These are phyloP conservation scores for Linnemannia exigua DNA, from an alignment of 192 early-diverging fungal species.

Conservation along the genomic window DNA sequence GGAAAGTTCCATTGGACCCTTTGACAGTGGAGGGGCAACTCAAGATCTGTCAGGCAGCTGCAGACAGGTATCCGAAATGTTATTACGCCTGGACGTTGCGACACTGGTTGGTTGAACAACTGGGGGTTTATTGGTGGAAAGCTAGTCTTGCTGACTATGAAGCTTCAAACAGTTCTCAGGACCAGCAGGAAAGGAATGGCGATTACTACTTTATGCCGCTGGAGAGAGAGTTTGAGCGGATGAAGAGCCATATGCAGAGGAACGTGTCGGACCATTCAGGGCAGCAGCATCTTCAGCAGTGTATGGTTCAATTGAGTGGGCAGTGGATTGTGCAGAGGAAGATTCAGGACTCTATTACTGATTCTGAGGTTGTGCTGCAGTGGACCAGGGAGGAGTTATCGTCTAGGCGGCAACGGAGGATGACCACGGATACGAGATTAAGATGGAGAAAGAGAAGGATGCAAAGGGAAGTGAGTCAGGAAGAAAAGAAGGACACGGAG, in stretches of 20 bases:
- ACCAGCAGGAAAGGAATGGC: neutral
- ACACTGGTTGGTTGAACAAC: constrained; percentile 57
- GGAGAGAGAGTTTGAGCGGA: constrained; percentile 42
- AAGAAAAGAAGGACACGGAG: neutral
- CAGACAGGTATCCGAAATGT: constrained; percentile 63
- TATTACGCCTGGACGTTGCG: constrained; percentile 69
- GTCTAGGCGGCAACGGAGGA: constrained; percentile 1
- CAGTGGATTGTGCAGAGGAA: constrained; percentile 31
- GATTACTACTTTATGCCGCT: constrained; percentile 20
- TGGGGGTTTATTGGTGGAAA: constrained; percentile 16
- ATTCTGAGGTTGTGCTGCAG: constrained; percentile 13
- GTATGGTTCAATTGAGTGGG: constrained; percentile 46
- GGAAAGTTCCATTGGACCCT: constrained; percentile 2
- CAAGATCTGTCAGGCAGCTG: constrained; percentile 39
- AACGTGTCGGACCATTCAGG: constrained; percentile 67
- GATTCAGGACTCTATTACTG: neutral
- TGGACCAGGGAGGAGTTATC: constrained; percentile 39
- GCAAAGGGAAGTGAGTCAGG: neutral
- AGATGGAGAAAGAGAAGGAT: neutral
- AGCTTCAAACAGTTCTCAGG: neutral
- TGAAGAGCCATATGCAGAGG: constrained; percentile 48
- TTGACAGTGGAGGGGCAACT: constrained; percentile 45
- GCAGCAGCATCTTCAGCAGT: constrained; percentile 60
- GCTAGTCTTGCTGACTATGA: neutral
- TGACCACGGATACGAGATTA: neutral